Conservation (phyloP, 768 basidiomycete genomes). For the Calocybe gangraenosa region DNA sequence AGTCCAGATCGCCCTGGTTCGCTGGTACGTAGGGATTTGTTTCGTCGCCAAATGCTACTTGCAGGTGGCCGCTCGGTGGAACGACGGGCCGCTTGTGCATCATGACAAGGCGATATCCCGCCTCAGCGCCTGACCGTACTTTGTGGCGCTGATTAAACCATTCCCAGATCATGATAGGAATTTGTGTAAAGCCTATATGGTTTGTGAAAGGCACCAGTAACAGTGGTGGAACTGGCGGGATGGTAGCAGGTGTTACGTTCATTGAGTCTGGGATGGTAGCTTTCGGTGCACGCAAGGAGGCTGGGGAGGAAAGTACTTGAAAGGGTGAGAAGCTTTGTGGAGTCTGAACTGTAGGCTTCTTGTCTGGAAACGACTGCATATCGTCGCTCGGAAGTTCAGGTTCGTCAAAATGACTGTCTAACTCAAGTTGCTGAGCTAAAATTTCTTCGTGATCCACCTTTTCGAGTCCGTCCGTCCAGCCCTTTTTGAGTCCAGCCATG, state of each 20-base stretch:
- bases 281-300: constrained; percentile 14
- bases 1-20: constrained; percentile 63
- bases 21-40: constrained; percentile 14
- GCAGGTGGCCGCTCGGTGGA: constrained; percentile 24
- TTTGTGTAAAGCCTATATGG: constrained; percentile 75
- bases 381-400: constrained; percentile 20
- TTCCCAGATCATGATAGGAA: constrained; percentile 87
- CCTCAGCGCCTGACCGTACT: constrained; percentile 77
- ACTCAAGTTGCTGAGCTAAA: constrained; percentile 61
- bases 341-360: constrained; percentile 21
- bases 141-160: constrained; percentile 88
- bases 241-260: constrained; percentile 44
- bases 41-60: not conserved
- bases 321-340: constrained; percentile 28
- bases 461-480: constrained; percentile 75
- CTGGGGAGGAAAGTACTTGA: constrained; percentile 11
- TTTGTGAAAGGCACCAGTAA: constrained; percentile 72
- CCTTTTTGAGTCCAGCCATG: constrained; percentile 78
- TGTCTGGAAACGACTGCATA: constrained; percentile 11
- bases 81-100: constrained; percentile 57
- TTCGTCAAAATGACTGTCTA: constrained; percentile 80
- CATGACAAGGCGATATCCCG: constrained; percentile 71
- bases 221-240: constrained; percentile 78
- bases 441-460: constrained; percentile 68
- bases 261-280: constrained; percentile 23